phyloP scores from a whole-genome alignment of 1,139 yeast genomes.

The Blastobotrys raffinosifermentans region DNA sequence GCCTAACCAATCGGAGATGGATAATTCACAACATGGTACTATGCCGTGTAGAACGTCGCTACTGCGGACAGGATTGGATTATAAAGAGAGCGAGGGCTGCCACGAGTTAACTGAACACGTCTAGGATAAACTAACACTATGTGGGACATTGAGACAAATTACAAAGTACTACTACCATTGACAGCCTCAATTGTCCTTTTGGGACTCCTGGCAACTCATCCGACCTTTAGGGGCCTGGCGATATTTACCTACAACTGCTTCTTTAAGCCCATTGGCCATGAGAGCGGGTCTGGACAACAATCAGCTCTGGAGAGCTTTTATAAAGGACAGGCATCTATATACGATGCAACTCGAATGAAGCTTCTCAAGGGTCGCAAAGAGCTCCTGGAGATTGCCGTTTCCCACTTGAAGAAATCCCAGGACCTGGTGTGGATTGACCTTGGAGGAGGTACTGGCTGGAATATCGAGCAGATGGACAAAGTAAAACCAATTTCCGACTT shows the following conservation, averaged over 20 bases:
- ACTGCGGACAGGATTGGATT: not conserved
- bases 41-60: not conserved
- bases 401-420: slow-evolving; percentile 41
- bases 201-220: not conserved
- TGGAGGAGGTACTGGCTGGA: slow-evolving; percentile 84
- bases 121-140: not conserved
- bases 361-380: slow-evolving; percentile 67
- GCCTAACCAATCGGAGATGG: not conserved
- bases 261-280: slow-evolving; percentile 54
- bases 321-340: slow-evolving; percentile 67
- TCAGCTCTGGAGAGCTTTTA: slow-evolving; percentile 66
- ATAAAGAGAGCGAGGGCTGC: not conserved
- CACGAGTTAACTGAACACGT: not conserved
- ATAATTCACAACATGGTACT: not conserved
- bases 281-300: slow-evolving; percentile 50
- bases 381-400: slow-evolving; percentile 52
- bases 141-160: not conserved
- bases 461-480: slow-evolving; percentile 67
- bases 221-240: not conserved
- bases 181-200: not conserved
- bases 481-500: slow-evolving; percentile 49
- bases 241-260: slow-evolving; percentile 46
- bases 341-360: slow-evolving; percentile 61
- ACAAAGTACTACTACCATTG: not conserved
- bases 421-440: slow-evolving; percentile 69